Base-by-base conservation (phyloP, 352 stramenopile species). In the Phytopythium helicoides region DNA sequence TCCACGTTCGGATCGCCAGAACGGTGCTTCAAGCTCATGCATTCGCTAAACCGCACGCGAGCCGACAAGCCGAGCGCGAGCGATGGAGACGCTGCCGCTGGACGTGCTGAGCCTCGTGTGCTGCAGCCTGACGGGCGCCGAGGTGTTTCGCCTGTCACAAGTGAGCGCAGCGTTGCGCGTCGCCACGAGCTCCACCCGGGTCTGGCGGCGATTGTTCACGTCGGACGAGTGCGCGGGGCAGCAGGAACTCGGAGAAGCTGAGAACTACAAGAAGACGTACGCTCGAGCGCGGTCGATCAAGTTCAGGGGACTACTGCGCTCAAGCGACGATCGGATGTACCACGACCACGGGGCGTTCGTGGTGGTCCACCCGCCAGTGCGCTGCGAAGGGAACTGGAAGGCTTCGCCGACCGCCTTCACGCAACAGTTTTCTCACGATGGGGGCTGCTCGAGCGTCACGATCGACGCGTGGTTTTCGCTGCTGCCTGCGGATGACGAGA, bases 401-500 rank as follows among this genome's bases (percentile, higher is more conserved):
- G 9, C 42, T 10, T 23, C 28, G 55, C 56, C 18, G 50, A 60
- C 48, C 21, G 45, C 39, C 16, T 57, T 39, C 45, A 68, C 39
- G 57, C 63, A 45, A 40, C 56, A 6, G 19, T 68, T 23, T 45
- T 47, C n/a, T 52, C 64, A 12, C 19, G 59, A 15, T 33, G 58
- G 38, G 33, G 51, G 9, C 44, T 63, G 25, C 64, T 47, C 39
- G 15, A 49, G 42, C 25, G 70, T 78, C 48, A 68, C 58, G 35
- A 70, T 77, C 35, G 67, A 75, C 48, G 35, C 67, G 22, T 81
- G 71, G 71, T 76, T 76, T 45, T 62, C 54, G 40, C 47, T 73
- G 4, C 47, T 62, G 6, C 62, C 57, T 8, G 48, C 33, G 6
- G 34, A 53, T 23, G 39, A 47, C 40, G 37, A n/a, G 23, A 8